Evolutionary conservation across 176 grass and related monocot species (phyloP), one percentile per base, ranked within the genome.

Genomic region (Raddia distichophylla): DNA sequence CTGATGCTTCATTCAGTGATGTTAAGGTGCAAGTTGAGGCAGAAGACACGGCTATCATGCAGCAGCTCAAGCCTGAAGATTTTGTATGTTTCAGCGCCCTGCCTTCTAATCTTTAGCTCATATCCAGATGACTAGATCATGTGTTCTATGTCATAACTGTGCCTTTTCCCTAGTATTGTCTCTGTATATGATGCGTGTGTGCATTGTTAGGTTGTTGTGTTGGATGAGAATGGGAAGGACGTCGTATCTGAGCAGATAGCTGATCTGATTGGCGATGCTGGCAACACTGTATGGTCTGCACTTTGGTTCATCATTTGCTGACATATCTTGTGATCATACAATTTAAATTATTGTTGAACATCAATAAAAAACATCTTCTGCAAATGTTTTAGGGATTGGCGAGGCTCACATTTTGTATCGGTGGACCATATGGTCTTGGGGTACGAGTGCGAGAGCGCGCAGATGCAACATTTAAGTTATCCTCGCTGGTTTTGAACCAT

Each of bases 401-500:
- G 63, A 89, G 86, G 72, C 78, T 95, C 43, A 83, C 86, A 71
- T 98, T 98, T 91, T 98, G 95, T 75, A 95, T 98, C 6, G 95
- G 90, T 54, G 92, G 95, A 2, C 92, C 95, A 79, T 95, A 98
- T 80, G 92, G 92, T 79, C 89, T 95, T 48, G 95, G 95, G 5
- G 17, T 60, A 37, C 88, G 79, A 15, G 69, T 93, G 71, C 82
- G 86, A 53, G 63, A 93, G n/a, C 88, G 88, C 52, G 95, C 90
- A 60, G 84, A 95, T 84, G 78, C 82, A 74, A 85, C 89, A 44
- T 82, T 95, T 78, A 91, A 76, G 64, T 64, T 98, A 53, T 98
- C 95, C 10, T 98, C 95, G 3, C 50, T 98, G 82, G 95, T 95
- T 71, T 91, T 98, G 79, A 98, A 98, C 76, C 92, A 98, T 60